These are phyloP conservation scores for Penicillium goetzii DNA, from an alignment of 495 filamentous ascomycete species.

Conservation along the genomic window DNA sequence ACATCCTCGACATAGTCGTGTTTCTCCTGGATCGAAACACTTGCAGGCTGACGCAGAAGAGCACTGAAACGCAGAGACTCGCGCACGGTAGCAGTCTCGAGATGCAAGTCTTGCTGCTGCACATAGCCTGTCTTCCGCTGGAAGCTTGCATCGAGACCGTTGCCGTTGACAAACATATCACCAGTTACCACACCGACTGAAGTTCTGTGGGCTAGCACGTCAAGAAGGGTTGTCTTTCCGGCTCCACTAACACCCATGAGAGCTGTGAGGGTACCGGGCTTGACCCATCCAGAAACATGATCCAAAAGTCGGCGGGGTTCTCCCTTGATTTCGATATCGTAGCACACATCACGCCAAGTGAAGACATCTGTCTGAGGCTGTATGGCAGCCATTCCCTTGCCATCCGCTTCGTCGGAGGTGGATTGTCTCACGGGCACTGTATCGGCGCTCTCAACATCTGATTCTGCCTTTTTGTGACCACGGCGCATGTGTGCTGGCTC, in stretches of 20 bases:
- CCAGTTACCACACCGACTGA: constrained; percentile 55
- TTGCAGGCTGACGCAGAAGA: constrained; percentile 74
- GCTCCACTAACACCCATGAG: constrained; percentile 68
- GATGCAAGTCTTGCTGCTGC: constrained; percentile 90
- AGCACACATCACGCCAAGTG: constrained; percentile 74
- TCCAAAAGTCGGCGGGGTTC: constrained; percentile 62
- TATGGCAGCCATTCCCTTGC: constrained; percentile 54
- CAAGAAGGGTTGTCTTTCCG: constrained; percentile 68
- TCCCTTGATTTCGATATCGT: constrained; percentile 66
- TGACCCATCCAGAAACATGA: constrained; percentile 69
- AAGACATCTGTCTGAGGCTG: constrained; percentile 61
- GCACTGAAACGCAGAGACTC: constrained; percentile 83
- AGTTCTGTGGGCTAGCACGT: constrained; percentile 59
- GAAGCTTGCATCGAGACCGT: constrained; percentile 68
- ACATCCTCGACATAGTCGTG: constrained; percentile 54
- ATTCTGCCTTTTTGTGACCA: constrained; percentile 46
- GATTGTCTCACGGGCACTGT: constrained; percentile 30
- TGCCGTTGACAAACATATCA: constrained; percentile 57
- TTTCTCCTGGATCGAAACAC: constrained; percentile 45
- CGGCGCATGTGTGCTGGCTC: constrained; percentile 29
- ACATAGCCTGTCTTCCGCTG: constrained; percentile 93
- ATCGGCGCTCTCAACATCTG: constrained; percentile 56
- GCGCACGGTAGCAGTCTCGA: constrained; percentile 82
- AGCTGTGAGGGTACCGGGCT: constrained; percentile 68
- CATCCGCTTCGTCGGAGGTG: constrained; percentile 40